Conservation (phyloP, 1,139 yeast genomes). For the Protomyces inundatus region DNA sequence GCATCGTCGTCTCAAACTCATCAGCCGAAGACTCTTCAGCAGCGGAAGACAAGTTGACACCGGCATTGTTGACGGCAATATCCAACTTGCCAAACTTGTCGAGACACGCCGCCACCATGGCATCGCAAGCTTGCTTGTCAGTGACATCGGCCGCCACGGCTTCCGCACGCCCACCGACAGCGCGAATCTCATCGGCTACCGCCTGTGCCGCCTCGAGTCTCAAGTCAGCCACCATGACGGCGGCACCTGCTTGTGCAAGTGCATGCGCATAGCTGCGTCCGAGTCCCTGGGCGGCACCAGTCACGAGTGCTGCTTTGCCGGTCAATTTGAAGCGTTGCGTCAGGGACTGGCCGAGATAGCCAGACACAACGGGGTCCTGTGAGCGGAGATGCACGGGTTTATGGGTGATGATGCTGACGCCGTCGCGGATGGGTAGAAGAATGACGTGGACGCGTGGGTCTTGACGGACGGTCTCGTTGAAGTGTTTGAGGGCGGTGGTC, state of each 20-base stretch:
- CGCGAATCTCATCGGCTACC: conserved; percentile 52
- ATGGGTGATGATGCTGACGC: conserved; percentile 25
- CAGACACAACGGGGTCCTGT: conserved; percentile 4
- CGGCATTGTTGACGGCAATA: conserved; percentile 90
- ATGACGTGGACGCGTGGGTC: conserved; percentile 22
- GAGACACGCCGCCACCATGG: conserved; percentile 79
- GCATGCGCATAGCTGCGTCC: conserved; percentile 82
- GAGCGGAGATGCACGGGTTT: neutral
- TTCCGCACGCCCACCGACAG: conserved; percentile 56
- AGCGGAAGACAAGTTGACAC: conserved; percentile 56
- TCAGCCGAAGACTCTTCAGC: conserved; percentile 14
- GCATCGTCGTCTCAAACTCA: conserved; percentile 39
- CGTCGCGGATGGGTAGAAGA: conserved; percentile 23
- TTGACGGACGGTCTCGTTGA: conserved; percentile 20
- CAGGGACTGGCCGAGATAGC: conserved; percentile 7
- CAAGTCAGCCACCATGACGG: conserved; percentile 62
- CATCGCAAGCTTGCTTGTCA: conserved; percentile 56
- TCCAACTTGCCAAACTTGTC: conserved; percentile 85
- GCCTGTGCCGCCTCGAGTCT: conserved; percentile 55
- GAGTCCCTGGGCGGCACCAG: conserved; percentile 84
- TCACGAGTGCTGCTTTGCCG: conserved; percentile 79
- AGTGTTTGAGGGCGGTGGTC: conserved; percentile 10
- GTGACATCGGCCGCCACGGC: conserved; percentile 24
- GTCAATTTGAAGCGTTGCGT: conserved; percentile 47
- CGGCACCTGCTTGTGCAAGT: conserved; percentile 85